These are phyloP conservation scores for Andrographis paniculata DNA, from an alignment of 305 asterid species.

Conservation along the genomic window DNA sequence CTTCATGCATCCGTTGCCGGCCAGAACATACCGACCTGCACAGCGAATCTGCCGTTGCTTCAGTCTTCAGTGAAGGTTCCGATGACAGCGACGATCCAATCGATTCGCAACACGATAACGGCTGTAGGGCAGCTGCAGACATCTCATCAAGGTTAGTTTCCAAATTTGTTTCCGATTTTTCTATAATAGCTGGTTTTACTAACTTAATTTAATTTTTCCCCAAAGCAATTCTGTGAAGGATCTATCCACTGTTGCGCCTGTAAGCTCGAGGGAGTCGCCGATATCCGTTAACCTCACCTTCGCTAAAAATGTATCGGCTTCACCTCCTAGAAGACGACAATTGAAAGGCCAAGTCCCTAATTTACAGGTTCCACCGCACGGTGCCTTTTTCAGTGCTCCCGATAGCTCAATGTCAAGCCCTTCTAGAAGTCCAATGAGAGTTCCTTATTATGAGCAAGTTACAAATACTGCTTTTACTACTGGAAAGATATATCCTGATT, in stretches of 20 bases:
- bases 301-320: slow-evolving; percentile 45
- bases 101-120: slow-evolving; percentile 69
- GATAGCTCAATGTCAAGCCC: slow-evolving; percentile 99
- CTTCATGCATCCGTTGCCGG: slow-evolving; percentile 68
- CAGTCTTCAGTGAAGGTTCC: slow-evolving; percentile 79
- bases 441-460: slow-evolving; percentile 54
- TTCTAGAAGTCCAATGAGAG: slow-evolving; percentile 88
- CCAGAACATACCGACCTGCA: slow-evolving; percentile 62
- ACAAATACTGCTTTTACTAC: slow-evolving; percentile 46
- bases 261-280: slow-evolving; percentile 43
- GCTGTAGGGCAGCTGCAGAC: slow-evolving; percentile 61
- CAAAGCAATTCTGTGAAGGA: slow-evolving; percentile 63
- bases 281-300: slow-evolving; percentile 47
- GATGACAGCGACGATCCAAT: slow-evolving; percentile 78
- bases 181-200: slow-evolving; percentile 21
- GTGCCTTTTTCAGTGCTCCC: slow-evolving; percentile 87
- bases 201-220: slow-evolving; percentile 11
- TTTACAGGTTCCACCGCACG: slow-evolving; percentile 77
- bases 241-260: slow-evolving; percentile 43
- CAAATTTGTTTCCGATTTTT: slow-evolving; percentile 7
- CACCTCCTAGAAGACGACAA: slow-evolving; percentile 74
- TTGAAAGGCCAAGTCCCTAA: slow-evolving; percentile 54
- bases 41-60: slow-evolving; percentile 59
- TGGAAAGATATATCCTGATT: slow-evolving; percentile 61
- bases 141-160: slow-evolving; percentile 73